These are phyloP conservation scores for Cercospora sp. DNA, from an alignment of 2,329 filamentous ascomycete species.

Conservation along the genomic window DNA sequence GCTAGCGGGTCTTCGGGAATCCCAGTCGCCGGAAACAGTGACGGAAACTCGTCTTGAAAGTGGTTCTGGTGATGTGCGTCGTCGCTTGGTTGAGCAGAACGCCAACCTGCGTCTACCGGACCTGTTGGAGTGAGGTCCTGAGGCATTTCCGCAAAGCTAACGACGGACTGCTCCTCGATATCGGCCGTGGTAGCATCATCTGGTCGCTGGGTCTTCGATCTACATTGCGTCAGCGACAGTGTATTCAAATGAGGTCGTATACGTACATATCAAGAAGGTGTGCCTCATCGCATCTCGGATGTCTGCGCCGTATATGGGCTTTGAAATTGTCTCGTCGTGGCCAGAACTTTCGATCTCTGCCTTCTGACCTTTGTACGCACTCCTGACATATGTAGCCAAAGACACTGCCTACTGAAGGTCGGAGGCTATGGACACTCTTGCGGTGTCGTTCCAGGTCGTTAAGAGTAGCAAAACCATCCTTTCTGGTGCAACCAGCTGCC, in stretches of 20 bases:
- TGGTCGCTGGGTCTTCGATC: constrained; percentile 24
- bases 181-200: constrained; percentile 18
- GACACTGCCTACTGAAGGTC: constrained; percentile 47
- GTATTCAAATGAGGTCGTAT: not conserved
- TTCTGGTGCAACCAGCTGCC: constrained; percentile 56
- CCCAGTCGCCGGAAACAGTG: constrained; percentile 3
- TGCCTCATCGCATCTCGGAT: constrained; percentile 42
- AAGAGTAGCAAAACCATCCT: constrained; percentile 68
- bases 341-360: constrained; percentile 66
- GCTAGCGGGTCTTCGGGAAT: constrained; percentile 17
- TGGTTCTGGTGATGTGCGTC: not conserved
- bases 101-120: not conserved
- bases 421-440: constrained; percentile 63
- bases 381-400: constrained; percentile 53
- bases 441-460: constrained; percentile 83
- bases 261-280: constrained; percentile 26
- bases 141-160: not conserved
- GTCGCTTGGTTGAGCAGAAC: not conserved
- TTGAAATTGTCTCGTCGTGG: constrained; percentile 84
- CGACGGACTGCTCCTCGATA: constrained; percentile 2
- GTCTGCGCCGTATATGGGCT: constrained; percentile 71
- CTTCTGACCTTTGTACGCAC: constrained; percentile 55
- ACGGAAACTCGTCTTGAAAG: not conserved
- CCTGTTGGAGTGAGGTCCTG: not conserved
- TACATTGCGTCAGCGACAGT: constrained; percentile 8